These are phyloP conservation scores for Rhododendron simsii DNA, from an alignment of 148 eudicot species.

Conservation along the genomic window DNA sequence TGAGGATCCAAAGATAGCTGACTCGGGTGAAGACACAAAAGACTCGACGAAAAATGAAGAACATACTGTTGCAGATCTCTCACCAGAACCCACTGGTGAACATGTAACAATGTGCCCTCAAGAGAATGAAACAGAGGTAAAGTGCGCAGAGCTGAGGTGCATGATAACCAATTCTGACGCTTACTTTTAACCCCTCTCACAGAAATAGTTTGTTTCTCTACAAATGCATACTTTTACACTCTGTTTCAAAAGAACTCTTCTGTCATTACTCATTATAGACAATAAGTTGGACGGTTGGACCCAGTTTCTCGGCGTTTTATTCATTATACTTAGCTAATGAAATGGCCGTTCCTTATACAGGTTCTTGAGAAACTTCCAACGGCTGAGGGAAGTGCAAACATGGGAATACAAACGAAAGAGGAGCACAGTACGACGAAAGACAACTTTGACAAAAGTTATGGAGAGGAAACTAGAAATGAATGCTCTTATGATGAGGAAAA, in stretches of 20 bases:
- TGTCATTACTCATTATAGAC: no score
- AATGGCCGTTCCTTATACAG: no score
- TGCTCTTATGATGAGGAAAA: no score
- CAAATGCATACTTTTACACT: not conserved
- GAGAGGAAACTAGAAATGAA: no score
- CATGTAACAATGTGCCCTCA: not conserved
- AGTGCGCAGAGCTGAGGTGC: not conserved
- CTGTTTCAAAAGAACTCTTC: not conserved
- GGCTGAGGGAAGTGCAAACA: no score
- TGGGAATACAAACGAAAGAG: no score
- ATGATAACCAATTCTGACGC: not conserved
- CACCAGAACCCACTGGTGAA: conserved; percentile 4
- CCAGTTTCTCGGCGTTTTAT: not conserved
- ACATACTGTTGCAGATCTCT: not conserved
- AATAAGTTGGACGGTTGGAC: no score
- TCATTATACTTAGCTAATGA: no score
- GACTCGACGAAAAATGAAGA: not conserved
- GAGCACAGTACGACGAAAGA: no score
- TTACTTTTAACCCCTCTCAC: not conserved
- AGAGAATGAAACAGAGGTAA: conserved; percentile 2
- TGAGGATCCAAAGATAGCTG: conserved; percentile 2
- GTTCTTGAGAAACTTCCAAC: no score
- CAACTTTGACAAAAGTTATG: no score
- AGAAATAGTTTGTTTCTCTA: not conserved
- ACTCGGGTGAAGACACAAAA: not conserved